Conservation (phyloP, 257 asterid species). For the Solanum chmielewskii region DNA sequence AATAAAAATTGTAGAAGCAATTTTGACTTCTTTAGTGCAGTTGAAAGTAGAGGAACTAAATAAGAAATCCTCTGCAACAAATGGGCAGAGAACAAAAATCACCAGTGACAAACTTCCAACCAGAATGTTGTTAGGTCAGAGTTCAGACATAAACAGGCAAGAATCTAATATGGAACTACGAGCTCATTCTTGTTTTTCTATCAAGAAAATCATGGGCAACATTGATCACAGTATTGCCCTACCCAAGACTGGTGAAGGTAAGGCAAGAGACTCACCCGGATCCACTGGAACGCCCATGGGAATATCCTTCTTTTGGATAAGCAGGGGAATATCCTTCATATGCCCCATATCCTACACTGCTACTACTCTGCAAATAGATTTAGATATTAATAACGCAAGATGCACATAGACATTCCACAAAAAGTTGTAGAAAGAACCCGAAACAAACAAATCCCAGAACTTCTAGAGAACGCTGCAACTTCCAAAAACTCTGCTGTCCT, state of each 20-base stretch:
- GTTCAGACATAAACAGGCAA: not conserved
- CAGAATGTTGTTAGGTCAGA: not conserved
- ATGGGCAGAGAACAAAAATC: not conserved
- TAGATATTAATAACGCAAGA: not conserved
- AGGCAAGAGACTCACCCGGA: conserved; percentile 8
- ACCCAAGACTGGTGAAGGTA: not conserved
- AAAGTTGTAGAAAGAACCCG: not conserved
- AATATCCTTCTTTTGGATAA: conserved; percentile 8
- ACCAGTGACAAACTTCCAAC: not conserved
- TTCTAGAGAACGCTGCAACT: not conserved
- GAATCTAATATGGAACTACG: not conserved
- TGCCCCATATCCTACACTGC: conserved; percentile 14
- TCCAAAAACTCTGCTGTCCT: not conserved
- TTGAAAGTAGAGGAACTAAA: not conserved
- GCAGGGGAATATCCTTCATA: conserved; percentile 16
- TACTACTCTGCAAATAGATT: conserved; percentile 5
- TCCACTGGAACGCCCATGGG: conserved; percentile 10
- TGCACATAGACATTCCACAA: not conserved
- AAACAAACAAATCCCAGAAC: not conserved
- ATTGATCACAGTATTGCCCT: not conserved
- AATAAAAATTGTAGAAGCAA: not conserved
- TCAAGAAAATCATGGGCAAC: not conserved
- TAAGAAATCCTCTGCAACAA: not conserved
- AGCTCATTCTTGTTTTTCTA: not conserved
- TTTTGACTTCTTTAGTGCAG: not conserved